Conservation (phyloP, 2,329 filamentous ascomycete genomes). For the Penicillium palitans region DNA sequence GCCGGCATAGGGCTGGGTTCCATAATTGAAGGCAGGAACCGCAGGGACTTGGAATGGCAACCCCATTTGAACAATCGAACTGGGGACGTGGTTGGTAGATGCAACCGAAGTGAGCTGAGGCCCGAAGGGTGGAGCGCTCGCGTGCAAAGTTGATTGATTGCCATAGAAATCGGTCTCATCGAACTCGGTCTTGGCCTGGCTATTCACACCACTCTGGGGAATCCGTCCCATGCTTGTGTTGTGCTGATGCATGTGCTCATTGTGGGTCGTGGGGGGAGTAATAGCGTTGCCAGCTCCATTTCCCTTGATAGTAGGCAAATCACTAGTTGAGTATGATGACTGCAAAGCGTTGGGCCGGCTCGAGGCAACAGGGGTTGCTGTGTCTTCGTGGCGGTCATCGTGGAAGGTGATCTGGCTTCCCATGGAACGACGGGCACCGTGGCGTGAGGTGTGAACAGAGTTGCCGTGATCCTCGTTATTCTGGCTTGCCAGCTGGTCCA, state of each 20-base stretch:
- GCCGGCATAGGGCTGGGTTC: slow-evolving; percentile 58
- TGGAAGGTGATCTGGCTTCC: slow-evolving; percentile 43
- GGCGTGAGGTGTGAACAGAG: slow-evolving; percentile 34
- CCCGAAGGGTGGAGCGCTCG: slow-evolving; percentile 76
- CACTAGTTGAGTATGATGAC: slow-evolving; percentile 86
- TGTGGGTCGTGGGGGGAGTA: slow-evolving; percentile 58
- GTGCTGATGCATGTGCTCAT: slow-evolving; percentile 66
- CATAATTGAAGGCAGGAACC: slow-evolving; percentile 51
- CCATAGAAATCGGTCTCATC: slow-evolving; percentile 48
- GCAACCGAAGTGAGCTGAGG: slow-evolving; percentile 54
- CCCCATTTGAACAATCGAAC: slow-evolving; percentile 32
- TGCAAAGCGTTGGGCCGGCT: slow-evolving; percentile 58
- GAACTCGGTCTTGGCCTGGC: slow-evolving; percentile 53
- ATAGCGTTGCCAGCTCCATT: slow-evolving; percentile 51
- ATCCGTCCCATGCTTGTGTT: slow-evolving; percentile 81
- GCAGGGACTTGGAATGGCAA: slow-evolving; percentile 36
- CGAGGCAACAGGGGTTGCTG: slow-evolving; percentile 26
- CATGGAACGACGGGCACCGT: slow-evolving; percentile 47
- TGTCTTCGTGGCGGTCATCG: slow-evolving; percentile 32
- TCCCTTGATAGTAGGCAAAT: slow-evolving; percentile 81
- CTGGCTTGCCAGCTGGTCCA: slow-evolving; percentile 38
- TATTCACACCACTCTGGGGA: slow-evolving; percentile 64
- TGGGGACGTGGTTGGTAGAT: slow-evolving; percentile 29
- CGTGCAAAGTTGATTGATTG: slow-evolving; percentile 73
- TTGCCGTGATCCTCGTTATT: slow-evolving; percentile 30